Base-by-base conservation (phyloP, 2,329 filamentous ascomycete species). In the Stemphylium beticola region DNA sequence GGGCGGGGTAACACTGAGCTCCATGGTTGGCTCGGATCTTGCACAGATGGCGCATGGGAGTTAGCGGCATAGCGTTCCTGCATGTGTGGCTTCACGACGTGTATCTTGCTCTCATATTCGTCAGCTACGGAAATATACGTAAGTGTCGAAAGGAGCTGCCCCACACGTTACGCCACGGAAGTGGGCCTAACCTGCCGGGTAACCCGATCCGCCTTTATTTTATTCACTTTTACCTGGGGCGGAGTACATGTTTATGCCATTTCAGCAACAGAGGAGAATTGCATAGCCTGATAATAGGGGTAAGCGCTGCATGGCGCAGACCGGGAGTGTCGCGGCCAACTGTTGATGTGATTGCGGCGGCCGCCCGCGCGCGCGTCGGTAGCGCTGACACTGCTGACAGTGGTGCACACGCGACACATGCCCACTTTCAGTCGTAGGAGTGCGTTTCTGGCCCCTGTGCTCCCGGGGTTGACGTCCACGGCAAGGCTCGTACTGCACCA, bases 401-500 rank as follows among this genome's bases (percentile, higher is more conserved):
- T 22, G 40, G 26, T 39, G 41, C 52, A 54, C 62, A 65, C 54
- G 54, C 60, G 56, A 65, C 58, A 53, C 33, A 44, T 54, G 42
- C 50, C 58, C 58, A 47, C 43, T 58, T 58, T 52, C 40, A 52
- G 44, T 31, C 41, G 32, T 56, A 47, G 52, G 44, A 58, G 48
- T 44, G 48, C 49, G 47, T 26, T 40, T 32, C 38, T 39, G 33
- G 34, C 40, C 50, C 60, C 38, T 43, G 42, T 37, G 39, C 26
- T 32, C 42, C 50, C 40, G 33, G 40, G 45, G 10, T 44, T 44
- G 18, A 44, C 29, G 39, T 34, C 36, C 41, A 45, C 33, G 45
- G 34, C 34, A 39, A 45, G 41, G 34, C 49, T 47, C 42, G 33
- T 44, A 36, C 38, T 48, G 38, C 38, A 49, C 34, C 46, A 43